phyloP scores from a whole-genome alignment of 192 early-diverging fungal genomes.

The Entomortierella parvispora region DNA sequence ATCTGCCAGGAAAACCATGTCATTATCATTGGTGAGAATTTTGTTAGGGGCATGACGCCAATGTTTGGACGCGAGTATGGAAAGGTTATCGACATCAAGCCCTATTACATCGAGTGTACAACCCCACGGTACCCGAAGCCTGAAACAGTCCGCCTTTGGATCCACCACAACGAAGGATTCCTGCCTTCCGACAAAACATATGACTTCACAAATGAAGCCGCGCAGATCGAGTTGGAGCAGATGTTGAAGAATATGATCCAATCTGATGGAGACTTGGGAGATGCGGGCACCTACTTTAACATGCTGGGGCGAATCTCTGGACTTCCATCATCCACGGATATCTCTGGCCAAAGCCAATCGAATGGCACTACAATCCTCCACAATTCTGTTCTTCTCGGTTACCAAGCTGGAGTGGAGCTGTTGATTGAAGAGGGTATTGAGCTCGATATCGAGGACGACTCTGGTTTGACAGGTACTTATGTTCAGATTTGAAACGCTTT shows the following conservation, averaged over 20 bases:
- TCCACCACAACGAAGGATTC: constrained; percentile 41
- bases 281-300: constrained; percentile 38
- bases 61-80: constrained; percentile 52
- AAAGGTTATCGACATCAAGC: constrained; percentile 48
- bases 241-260: constrained; percentile 46
- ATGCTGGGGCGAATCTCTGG: constrained; percentile 45
- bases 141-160: constrained; percentile 44
- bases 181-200: constrained; percentile 45
- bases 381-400: constrained; percentile 41
- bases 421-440: constrained; percentile 52
- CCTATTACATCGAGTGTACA: constrained; percentile 45
- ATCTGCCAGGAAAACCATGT: constrained; percentile 52
- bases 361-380: constrained; percentile 49
- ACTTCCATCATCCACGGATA: constrained; percentile 40
- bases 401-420: constrained; percentile 25
- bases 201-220: constrained; percentile 49
- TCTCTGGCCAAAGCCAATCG: constrained; percentile 40
- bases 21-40: constrained; percentile 51
- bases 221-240: constrained; percentile 50
- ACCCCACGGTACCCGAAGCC: constrained; percentile 46
- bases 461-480: constrained; percentile 41
- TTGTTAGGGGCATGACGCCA: constrained; percentile 41
- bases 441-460: constrained; percentile 42
- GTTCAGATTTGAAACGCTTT: neutral
- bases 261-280: constrained; percentile 29